Percentiles rank a stretch among this genome's conserved stretches.
These are phyloP conservation scores for Axilococcus clingmanii DNA, from an alignment of 139 green algal species.

Conservation along the genomic window DNA sequence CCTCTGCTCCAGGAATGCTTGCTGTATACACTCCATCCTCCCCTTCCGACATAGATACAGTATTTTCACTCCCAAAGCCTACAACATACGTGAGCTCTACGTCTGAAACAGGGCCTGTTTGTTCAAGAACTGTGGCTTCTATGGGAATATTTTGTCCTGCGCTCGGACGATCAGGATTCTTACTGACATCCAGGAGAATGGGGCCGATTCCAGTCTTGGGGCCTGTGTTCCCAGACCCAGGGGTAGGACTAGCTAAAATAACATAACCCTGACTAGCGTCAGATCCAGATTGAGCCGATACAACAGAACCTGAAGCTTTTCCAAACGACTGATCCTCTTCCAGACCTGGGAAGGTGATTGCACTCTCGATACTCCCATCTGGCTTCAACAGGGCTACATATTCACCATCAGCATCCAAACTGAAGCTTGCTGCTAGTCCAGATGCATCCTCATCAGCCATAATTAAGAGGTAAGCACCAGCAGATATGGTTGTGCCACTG, in stretches of 20 bases:
- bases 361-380: slow-evolving; percentile 2
- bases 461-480: not conserved
- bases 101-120: not conserved
- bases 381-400: slow-evolving; percentile 16
- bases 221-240: not conserved
- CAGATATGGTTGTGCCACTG: slow-evolving; percentile 1
- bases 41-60: not conserved
- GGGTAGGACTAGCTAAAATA: not conserved
- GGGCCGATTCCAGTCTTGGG: too few relatives aligned
- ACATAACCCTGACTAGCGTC: not conserved
- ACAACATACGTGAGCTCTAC: slow-evolving; percentile 2
- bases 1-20: slow-evolving; percentile 9
- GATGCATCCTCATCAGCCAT: not conserved
- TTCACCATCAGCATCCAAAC: slow-evolving; percentile 13
- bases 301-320: not conserved
- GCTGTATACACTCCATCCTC: slow-evolving; percentile 14
- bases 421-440: slow-evolving; percentile 7
- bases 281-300: not conserved
- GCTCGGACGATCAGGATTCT: too few relatives aligned
- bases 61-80: not conserved
- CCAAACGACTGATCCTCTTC: not conserved
- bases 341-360: slow-evolving; percentile 19
- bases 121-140: not conserved
- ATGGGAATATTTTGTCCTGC: not conserved
- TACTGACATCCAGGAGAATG: not conserved